phyloP scores from a whole-genome alignment of 2,329 filamentous ascomycete genomes.

The Exutisphaerella laricina region DNA sequence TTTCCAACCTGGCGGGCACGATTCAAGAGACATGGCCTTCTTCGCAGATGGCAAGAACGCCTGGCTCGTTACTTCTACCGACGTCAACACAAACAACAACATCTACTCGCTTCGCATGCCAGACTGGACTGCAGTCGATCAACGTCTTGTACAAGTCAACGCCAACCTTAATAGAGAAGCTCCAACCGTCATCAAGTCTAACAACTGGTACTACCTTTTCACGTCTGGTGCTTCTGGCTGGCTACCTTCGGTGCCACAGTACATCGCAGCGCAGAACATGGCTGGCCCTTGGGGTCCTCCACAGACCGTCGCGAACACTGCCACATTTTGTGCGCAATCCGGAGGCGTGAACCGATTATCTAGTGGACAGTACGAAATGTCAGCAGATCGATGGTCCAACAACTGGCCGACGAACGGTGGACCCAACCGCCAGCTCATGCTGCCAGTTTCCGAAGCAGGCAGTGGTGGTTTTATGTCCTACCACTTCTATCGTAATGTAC shows the following conservation, averaged over 20 bases:
- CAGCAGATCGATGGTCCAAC: constrained; percentile 15
- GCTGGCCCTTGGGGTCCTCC: constrained; percentile 17
- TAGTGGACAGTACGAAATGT: constrained; percentile 14
- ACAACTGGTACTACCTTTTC: constrained; percentile 20
- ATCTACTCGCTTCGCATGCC: constrained; percentile 18
- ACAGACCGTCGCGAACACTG: constrained; percentile 15
- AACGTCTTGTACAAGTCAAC: constrained; percentile 15
- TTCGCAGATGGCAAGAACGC: constrained; percentile 17
- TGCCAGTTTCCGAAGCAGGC: constrained; percentile 13
- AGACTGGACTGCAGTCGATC: constrained; percentile 17
- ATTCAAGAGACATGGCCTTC: constrained; percentile 22
- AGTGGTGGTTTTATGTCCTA: constrained; percentile 15
- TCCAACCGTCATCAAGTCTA: constrained; percentile 16
- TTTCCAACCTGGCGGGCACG: constrained; percentile 17
- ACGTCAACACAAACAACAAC: constrained; percentile 22
- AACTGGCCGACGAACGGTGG: constrained; percentile 19
- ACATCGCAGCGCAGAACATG: constrained; percentile 15
- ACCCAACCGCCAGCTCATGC: constrained; percentile 16
- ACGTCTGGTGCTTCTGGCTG: constrained; percentile 20
- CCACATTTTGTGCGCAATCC: constrained; percentile 19
- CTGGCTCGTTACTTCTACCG: constrained; percentile 17
- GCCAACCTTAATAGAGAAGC: constrained; percentile 16
- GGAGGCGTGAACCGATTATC: constrained; percentile 13
- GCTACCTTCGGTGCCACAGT: constrained; percentile 20
- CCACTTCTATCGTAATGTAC: constrained; percentile 15